Base-by-base conservation (phyloP, 306 rosid species). In the Boehmeria nivea region DNA sequence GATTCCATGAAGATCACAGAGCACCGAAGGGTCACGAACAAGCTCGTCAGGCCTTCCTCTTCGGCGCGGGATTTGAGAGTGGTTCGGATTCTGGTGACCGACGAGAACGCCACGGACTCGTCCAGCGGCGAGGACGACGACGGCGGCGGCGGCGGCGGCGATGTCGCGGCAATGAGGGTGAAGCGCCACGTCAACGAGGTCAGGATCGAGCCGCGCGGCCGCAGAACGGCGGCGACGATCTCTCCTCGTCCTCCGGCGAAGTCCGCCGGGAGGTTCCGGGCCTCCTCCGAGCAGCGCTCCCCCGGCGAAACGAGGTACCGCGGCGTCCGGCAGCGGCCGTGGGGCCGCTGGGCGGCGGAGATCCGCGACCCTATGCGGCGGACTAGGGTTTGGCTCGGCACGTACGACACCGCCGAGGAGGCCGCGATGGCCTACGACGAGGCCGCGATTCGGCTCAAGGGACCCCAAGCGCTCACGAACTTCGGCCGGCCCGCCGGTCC, bases 281-380 rank as follows among this genome's bases (percentile, higher is more conserved):
- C n/a, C n/a, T n/a, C n/a, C n/a, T n/a, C 55, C 3, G 20, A 39
- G 20, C 46, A 23, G 57, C 23, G 38, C 34, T 47, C 37, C 26
- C 37, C 72, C 2, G 28, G 19, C 6, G 66, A 12, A 0, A 73
- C n/a, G 68, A 77, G 57, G 39, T 78, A 39, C 25, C 58, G 84
- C 1, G 87, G 91, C 3, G 84, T 80, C 43, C 53, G 86, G 1
- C 76, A 38, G 31, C 59, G 90, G 34, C 77, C 64, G 1, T 74
- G 86, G 86, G 86, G 84, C 0, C 49, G 69, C 57, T 83, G 80
- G 80, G 91, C 78, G 0, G 87, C 87, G 0, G 91, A 83, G 63
- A 83, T 83, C 38, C 63, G 84, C 49, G 78, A 80, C 59, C 82
- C 84, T 9, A 9, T 39, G 2, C 66, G 39, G 19, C 22, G 63